A percentile compares a stretch with the other conserved stretches of the same genome.
phyloP scores from a whole-genome alignment of 805 yeast genomes.

The Ogataea neopini region DNA sequence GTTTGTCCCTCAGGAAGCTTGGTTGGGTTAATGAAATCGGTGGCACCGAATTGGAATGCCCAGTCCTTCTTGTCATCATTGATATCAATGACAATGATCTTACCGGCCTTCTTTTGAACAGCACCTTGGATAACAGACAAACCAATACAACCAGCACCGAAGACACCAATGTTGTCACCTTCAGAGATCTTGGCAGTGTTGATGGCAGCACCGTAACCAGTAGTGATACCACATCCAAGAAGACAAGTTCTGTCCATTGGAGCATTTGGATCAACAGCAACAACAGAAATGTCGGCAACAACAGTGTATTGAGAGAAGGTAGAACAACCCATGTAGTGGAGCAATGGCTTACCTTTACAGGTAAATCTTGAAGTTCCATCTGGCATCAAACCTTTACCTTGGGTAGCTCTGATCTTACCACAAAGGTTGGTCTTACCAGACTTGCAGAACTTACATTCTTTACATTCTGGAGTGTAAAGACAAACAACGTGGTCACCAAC shows the following conservation, averaged over 20 bases:
- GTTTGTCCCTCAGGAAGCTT: slow-evolving; percentile 71
- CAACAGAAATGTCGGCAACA: slow-evolving; percentile 95
- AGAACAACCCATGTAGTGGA: slow-evolving; percentile 98
- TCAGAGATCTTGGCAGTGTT: slow-evolving; percentile 87
- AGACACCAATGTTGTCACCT: slow-evolving; percentile 94
- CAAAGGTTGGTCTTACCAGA: slow-evolving; percentile 97
- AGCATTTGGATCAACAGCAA: slow-evolving; percentile 83
- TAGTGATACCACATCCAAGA: slow-evolving; percentile 97
- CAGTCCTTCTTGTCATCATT: slow-evolving; percentile 82
- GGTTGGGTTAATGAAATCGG: slow-evolving; percentile 88
- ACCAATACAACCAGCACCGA: slow-evolving; percentile 98
- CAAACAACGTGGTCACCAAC: slow-evolving; percentile 94
- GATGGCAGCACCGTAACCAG: slow-evolving; percentile 97
- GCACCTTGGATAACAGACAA: slow-evolving; percentile 97
- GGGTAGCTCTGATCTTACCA: slow-evolving; percentile 94
- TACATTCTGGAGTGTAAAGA: slow-evolving; percentile 95
- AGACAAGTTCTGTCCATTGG: slow-evolving; percentile 85
- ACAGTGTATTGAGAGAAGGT: slow-evolving; percentile 97
- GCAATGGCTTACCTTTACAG: slow-evolving; percentile 78
- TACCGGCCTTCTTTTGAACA: slow-evolving; percentile 72
- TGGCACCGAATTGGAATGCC: slow-evolving; percentile 91
- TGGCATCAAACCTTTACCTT: slow-evolving; percentile 98
- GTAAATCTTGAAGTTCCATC: slow-evolving; percentile 94
- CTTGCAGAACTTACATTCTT: slow-evolving; percentile 90
- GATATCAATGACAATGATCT: slow-evolving; percentile 83